Base-by-base conservation (phyloP, 2,329 filamentous ascomycete species). In the Zasmidium citrigriseum region DNA sequence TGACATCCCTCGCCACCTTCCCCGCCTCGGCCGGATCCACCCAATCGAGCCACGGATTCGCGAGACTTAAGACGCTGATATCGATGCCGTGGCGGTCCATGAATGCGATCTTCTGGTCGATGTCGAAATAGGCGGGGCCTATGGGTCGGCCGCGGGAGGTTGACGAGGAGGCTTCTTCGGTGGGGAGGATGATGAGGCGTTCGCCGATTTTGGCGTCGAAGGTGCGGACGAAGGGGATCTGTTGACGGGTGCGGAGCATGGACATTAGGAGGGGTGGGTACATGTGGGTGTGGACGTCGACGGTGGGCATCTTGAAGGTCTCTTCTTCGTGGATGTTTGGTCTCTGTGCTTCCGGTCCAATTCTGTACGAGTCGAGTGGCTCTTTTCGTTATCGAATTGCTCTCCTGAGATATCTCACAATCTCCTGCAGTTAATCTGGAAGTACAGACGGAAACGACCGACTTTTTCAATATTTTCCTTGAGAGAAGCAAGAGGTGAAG, bases 21-120 rank as follows among this genome's bases (percentile, higher is more conserved):
- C 82, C 83, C 0, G 90, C 89, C 64, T 88, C 83, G 3, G 78
- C 72, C 0, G 84, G 72, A 0, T 79, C 75, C 0, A 96, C 76
- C 71, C 96, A 97, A 75, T 97, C 93, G 1, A 97, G 83, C 93
- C 93, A 97, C 0, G 93, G 93, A 70, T 97, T 97, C 14, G 93
- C 93, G 21, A 96, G 85, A 0, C 90, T 95, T 62, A 97, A 86
- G 52, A 96, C 89, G 1, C 90, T 95, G 63, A 89, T 86, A 73
- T 89, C 84, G 72, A 97, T 96, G 54, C 79, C 79, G 76, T 97
- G 93, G 16, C 82, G 84, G 72, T 91, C 83, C 93, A 97, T 97
- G 77, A 97, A 96, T 50, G 85, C 82, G 14, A 96, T 81, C 71
- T 96, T 97, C 67, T 90, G 82, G 16, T 80, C 77, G 58, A 96